Evolutionary conservation across 257 asterid species (phyloP), one percentile per base, ranked within the genome.

Genomic region (Marsdenia floribunda): DNA sequence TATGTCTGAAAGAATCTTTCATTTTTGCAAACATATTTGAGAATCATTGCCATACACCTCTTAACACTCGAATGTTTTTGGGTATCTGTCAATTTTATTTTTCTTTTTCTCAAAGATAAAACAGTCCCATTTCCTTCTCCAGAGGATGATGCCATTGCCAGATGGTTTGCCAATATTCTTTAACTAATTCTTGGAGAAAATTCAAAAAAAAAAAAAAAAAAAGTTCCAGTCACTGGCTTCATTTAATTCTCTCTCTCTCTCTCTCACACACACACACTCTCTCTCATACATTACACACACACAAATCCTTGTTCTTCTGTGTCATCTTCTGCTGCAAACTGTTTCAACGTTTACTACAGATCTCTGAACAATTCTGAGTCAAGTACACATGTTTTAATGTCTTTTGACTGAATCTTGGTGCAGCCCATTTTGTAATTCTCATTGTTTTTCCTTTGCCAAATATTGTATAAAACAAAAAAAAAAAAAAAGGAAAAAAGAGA

Each of bases 291-390:
- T n/a, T n/a, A n/a, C n/a, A 64, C 24, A 44, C 12, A 44, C 12
- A 44, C 2, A 44, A 44, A 44, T 44, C 12, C 12, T 7, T 44
- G 12, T 50, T 33, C 11, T 52, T 16, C 46, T 50, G 33, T 40
- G 42, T 66, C 59, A 10, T 50, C 54, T 6, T 15, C 47, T 61
- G 26, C 60, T 38, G 60, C 47, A 63, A 68, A 52, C 38, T n/a
- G 55, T 59, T 73, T 46, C 70, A 73, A 60, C 44, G 69, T 59
- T 59, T 40, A 9, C 10, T 3, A n/a, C 55, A 29, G 71, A 29
- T 47, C 63, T 74, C 12, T 74, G 77, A 63, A 63, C 12, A 47
- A 69, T 42, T 59, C 22, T 4, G 40, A 71, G 75, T 35, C 37
- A 21, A 54, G 65, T 35, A 71, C 76, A 58, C 42, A 13, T 9